Evolutionary conservation across 345 rosid species (phyloP).

Genomic region (Chamaenerion angustifolium): DNA sequence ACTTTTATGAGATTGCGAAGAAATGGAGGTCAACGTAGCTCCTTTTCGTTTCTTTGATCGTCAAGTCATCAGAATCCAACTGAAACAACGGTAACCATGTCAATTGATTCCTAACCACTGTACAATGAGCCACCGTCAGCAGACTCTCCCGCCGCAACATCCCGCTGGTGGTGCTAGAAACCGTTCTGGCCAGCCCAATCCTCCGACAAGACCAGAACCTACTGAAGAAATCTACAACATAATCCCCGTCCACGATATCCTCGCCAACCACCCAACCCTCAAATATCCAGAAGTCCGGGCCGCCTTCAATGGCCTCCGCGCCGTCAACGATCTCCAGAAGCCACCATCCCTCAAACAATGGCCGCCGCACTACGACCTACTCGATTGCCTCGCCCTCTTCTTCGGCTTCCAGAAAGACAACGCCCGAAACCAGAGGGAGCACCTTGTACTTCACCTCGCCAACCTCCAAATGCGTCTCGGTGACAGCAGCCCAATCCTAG

Average conservation of each 20-base stretch:
- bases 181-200: not conserved
- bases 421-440: constrained; percentile 89
- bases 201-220: too few relatives aligned
- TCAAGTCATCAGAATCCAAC: too few relatives aligned
- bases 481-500: constrained; percentile 71
- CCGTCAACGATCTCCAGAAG: constrained; percentile 66
- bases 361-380: constrained; percentile 64
- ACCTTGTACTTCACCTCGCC: constrained; percentile 78
- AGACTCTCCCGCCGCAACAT: constrained; percentile 1
- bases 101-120: too few relatives aligned
- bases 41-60: too few relatives aligned
- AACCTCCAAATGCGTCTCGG: constrained; percentile 94
- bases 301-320: constrained; percentile 61
- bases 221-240: constrained; percentile 45
- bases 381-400: constrained; percentile 77
- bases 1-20: too few relatives aligned
- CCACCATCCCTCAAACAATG: constrained; percentile 53
- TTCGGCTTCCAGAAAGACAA: constrained; percentile 74
- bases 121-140: constrained; percentile 11
- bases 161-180: not conserved
- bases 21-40: not conserved
- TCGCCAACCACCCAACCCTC: constrained; percentile 86
- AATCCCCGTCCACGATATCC: constrained; percentile 82
- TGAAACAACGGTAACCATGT: too few relatives aligned
- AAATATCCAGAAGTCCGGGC: constrained; percentile 84